Evolutionary conservation across 495 filamentous ascomycete genomes (phyloP).

Genomic region (Articulospora tetracladia): DNA sequence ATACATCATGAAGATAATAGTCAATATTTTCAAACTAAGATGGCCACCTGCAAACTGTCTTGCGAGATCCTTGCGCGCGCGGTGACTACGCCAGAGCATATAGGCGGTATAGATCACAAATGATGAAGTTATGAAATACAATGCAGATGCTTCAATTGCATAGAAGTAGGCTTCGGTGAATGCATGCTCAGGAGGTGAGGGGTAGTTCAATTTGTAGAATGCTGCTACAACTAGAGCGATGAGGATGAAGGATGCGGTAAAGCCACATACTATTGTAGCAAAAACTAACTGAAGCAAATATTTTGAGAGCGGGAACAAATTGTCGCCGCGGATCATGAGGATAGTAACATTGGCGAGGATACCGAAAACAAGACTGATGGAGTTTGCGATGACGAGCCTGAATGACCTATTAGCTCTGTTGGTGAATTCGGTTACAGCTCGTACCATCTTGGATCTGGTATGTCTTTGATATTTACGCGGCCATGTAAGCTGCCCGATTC

Average conservation of each 20-base stretch:
- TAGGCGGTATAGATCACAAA: constrained; percentile 64
- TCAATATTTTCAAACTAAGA: constrained; percentile 80
- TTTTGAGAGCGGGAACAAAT: constrained; percentile 28
- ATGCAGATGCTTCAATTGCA: constrained; percentile 62
- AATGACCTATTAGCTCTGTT: background rate
- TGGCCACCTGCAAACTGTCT: constrained; percentile 59
- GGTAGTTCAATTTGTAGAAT: constrained; percentile 35
- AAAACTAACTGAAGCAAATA: background rate
- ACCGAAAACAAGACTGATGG: background rate
- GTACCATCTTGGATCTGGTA: constrained; percentile 67
- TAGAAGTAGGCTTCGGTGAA: constrained; percentile 73
- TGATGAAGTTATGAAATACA: constrained; percentile 70
- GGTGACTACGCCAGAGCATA: constrained; percentile 5
- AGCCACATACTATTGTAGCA: constrained; percentile 44
- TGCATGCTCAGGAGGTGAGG: constrained; percentile 34
- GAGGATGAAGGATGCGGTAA: constrained; percentile 6
- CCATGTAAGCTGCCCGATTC: constrained; percentile 5
- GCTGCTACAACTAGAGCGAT: constrained; percentile 42
- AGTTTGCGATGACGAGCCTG: background rate
- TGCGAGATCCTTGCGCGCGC: constrained; percentile 63
- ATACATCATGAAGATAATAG: constrained; percentile 70
- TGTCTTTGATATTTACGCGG: constrained; percentile 35
- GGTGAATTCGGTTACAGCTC: constrained; percentile 18
- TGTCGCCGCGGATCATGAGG: constrained; percentile 75
- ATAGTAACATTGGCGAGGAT: constrained; percentile 29